Conservation (phyloP, 2,329 filamentous ascomycete genomes). For the Diplocarpon mali region DNA sequence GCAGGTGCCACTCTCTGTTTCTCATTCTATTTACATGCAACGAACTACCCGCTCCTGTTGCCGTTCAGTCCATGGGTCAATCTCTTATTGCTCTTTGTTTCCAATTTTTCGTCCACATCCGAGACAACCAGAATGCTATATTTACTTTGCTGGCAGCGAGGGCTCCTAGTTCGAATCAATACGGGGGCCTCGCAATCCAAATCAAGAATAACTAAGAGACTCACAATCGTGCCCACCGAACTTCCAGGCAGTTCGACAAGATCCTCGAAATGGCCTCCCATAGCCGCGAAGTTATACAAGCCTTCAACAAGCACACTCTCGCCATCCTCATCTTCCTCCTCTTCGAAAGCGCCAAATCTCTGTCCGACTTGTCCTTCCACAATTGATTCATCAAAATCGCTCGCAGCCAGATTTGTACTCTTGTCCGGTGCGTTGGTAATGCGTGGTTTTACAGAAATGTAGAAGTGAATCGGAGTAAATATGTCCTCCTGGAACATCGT, state of each 20-base stretch:
- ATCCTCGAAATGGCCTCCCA: constrained; percentile 16
- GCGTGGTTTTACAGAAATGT: constrained; percentile 8
- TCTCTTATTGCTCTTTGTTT: no score
- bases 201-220: background rate
- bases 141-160: constrained; percentile 1
- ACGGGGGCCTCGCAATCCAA: background rate
- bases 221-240: constrained; percentile 5
- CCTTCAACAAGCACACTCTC: constrained; percentile 12
- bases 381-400: constrained; percentile 4
- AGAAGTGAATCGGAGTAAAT: constrained; percentile 10
- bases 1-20: no score
- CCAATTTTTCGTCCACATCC: no score
- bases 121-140: background rate
- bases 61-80: no score
- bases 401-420: background rate
- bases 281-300: constrained; percentile 17
- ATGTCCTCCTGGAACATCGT: constrained; percentile 1
- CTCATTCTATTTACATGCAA: no score
- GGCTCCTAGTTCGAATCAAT: background rate
- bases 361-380: constrained; percentile 15
- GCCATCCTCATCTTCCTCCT: constrained; percentile 6
- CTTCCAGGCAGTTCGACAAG: constrained; percentile 16
- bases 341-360: constrained; percentile 11
- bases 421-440: constrained; percentile 7
- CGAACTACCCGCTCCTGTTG: no score